Conservation (phyloP, 2,329 filamentous ascomycete genomes). For the Ophiocordyceps camponoti-floridani region DNA sequence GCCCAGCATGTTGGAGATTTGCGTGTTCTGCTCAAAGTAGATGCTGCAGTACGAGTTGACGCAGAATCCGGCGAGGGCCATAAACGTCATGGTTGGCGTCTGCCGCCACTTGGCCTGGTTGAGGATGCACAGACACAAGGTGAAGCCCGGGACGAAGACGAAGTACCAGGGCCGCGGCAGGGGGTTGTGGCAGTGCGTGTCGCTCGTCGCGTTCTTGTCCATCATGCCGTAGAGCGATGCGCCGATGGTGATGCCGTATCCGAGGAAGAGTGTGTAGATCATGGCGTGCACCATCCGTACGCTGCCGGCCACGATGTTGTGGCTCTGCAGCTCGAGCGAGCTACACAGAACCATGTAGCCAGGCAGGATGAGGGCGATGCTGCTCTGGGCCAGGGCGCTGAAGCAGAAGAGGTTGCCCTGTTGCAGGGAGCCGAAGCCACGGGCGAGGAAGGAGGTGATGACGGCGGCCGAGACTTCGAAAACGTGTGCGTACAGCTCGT, state of each 20-base stretch:
- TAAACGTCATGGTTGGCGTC: slow-evolving; percentile 55
- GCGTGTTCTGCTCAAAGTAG: slow-evolving; percentile 50
- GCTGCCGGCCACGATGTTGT: slow-evolving; percentile 52
- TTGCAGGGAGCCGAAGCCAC: slow-evolving; percentile 49
- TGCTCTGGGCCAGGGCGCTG: slow-evolving; percentile 52
- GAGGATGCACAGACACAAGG: slow-evolving; percentile 57
- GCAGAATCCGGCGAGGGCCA: slow-evolving; percentile 55
- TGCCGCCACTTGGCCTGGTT: slow-evolving; percentile 72
- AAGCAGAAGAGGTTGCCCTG: slow-evolving; percentile 48
- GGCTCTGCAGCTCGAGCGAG: slow-evolving; percentile 49
- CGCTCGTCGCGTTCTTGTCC: slow-evolving; percentile 32
- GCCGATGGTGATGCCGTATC: slow-evolving; percentile 56
- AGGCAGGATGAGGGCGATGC: slow-evolving; percentile 56
- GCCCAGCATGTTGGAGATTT: slow-evolving; percentile 62
- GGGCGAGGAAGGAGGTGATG: slow-evolving; percentile 48
- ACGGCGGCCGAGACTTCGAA: slow-evolving; percentile 38
- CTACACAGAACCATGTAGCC: slow-evolving; percentile 31
- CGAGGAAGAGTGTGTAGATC: slow-evolving; percentile 57
- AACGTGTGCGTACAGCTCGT: slow-evolving; percentile 45
- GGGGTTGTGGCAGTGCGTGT: slow-evolving; percentile 22
- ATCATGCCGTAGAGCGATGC: slow-evolving; percentile 48
- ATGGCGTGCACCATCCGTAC: slow-evolving; percentile 62
- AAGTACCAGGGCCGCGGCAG: slow-evolving; percentile 36
- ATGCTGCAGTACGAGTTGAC: slow-evolving; percentile 57
- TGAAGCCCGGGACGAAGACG: slow-evolving; percentile 58